Percentiles rank a stretch among this genome's conserved stretches.
phyloP scores from a whole-genome alignment of 139 green algal species.

The Axilococcus clingmanii region DNA sequence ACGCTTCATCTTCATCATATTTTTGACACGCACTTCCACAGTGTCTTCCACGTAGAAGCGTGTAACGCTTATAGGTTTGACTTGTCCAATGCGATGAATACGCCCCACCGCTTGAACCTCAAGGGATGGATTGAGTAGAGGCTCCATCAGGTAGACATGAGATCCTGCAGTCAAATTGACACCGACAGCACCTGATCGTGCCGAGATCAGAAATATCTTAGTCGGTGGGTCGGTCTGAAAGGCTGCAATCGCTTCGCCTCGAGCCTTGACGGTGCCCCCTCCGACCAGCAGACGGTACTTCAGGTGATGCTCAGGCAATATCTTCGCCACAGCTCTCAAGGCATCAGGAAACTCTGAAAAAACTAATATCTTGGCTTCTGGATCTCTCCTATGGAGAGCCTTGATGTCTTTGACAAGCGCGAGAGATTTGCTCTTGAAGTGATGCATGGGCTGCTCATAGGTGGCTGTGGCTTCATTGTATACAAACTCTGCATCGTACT shows the following conservation, averaged over 20 bases:
- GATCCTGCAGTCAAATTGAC: conserved; percentile 15
- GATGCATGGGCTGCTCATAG: background rate
- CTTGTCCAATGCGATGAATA: conserved; percentile 14
- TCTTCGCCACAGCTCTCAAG: conserved; percentile 3
- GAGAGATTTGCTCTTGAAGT: conserved; percentile 3
- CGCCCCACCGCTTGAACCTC: conserved; percentile 21
- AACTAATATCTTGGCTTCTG: conserved; percentile 16
- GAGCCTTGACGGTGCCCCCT: conserved; percentile 5
- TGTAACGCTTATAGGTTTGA: conserved; percentile 7
- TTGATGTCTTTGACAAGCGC: conserved; percentile 5
- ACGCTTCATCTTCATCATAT: no score
- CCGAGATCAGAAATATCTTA: conserved; percentile 14
- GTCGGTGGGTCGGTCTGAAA: conserved; percentile 18
- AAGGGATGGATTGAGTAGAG: conserved; percentile 14
- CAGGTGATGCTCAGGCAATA: conserved; percentile 10
- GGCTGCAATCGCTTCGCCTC: conserved; percentile 8
- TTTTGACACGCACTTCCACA: background rate
- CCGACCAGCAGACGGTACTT: conserved; percentile 3
- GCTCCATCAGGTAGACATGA: conserved; percentile 17
- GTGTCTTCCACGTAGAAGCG: conserved; percentile 8
- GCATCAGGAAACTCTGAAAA: conserved; percentile 12
- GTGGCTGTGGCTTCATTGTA: background rate
- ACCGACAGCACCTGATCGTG: conserved; percentile 7
- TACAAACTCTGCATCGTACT: background rate
- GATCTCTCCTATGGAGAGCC: background rate